A percentile compares a stretch with the other conserved stretches of the same genome.
These are phyloP conservation scores for Deakozyma indianensis DNA, from an alignment of 805 yeast genomes.

Conservation along the genomic window DNA sequence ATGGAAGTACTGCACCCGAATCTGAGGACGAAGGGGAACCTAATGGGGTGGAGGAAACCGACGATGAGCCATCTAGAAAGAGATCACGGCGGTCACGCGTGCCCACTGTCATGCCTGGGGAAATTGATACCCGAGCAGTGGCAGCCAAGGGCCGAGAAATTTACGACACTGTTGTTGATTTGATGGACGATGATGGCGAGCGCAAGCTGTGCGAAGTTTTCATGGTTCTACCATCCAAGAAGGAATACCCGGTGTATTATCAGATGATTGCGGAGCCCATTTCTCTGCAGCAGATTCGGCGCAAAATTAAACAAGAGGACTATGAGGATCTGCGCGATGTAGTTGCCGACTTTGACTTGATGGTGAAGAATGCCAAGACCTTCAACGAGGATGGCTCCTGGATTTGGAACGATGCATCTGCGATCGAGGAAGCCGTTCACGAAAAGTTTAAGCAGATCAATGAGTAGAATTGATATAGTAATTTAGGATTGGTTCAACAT, in stretches of 20 bases:
- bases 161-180: slow-evolving; percentile 5
- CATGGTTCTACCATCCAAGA: slow-evolving; percentile 54
- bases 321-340: slow-evolving; percentile 32
- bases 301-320: slow-evolving; percentile 26
- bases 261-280: slow-evolving; percentile 44
- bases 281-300: slow-evolving; percentile 38
- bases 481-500: background rate
- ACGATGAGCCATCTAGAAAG: slow-evolving; percentile 2
- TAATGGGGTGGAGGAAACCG: background rate
- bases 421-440: slow-evolving; percentile 3
- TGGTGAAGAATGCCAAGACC: slow-evolving; percentile 54
- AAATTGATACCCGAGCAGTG: slow-evolving; percentile 9
- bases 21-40: slow-evolving; percentile 3
- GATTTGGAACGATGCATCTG: slow-evolving; percentile 44
- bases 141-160: slow-evolving; percentile 8
- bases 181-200: slow-evolving; percentile 30
- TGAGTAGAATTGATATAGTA: background rate
- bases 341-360: slow-evolving; percentile 33
- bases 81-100: background rate
- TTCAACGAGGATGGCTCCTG: slow-evolving; percentile 57
- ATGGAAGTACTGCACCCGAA: slow-evolving; percentile 2
- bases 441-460: background rate
- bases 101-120: slow-evolving; percentile 4
- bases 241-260: slow-evolving; percentile 78
- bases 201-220: slow-evolving; percentile 38